Conservation (phyloP, 2,329 filamentous ascomycete genomes). For the Teratosphaeria zuluensis region DNA sequence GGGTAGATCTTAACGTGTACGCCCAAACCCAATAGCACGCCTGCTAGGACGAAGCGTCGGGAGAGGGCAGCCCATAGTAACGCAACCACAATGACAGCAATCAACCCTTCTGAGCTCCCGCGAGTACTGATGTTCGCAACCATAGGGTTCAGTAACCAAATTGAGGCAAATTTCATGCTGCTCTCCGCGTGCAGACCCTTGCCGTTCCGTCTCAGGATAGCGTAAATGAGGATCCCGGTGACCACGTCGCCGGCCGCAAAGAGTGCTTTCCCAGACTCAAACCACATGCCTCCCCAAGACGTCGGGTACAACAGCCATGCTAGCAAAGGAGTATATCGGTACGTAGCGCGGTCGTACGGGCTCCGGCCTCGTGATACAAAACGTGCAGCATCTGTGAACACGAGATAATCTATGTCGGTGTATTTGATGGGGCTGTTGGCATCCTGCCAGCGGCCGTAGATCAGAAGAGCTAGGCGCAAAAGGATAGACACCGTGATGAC, state of each 20-base stretch:
- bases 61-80: conserved; percentile 73
- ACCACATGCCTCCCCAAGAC: conserved; percentile 52
- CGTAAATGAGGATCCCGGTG: conserved; percentile 68
- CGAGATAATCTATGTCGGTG: conserved; percentile 97
- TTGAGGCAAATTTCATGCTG: conserved; percentile 67
- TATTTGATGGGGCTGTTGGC: conserved; percentile 88
- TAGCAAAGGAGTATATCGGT: conserved; percentile 89
- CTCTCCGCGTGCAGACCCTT: conserved; percentile 38
- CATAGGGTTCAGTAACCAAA: conserved; percentile 97
- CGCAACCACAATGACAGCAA: conserved; percentile 75
- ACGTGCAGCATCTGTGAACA: conserved; percentile 91
- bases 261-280: conserved; percentile 77
- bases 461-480: conserved; percentile 62
- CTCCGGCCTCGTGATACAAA: conserved; percentile 58
- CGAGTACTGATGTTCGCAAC: conserved; percentile 93
- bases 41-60: conserved; percentile 55
- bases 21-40: conserved; percentile 64
- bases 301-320: conserved; percentile 87
- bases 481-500: conserved; percentile 41
- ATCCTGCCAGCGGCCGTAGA: conserved; percentile 91
- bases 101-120: conserved; percentile 82
- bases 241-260: conserved; percentile 78
- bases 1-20: conserved; percentile 99
- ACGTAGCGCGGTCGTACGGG: conserved; percentile 85
- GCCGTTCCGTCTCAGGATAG: conserved; percentile 34